A percentile compares a stretch with the other conserved stretches of the same genome.
phyloP scores from a whole-genome alignment of 192 early-diverging fungal species.

The Podochytrium sp. region DNA sequence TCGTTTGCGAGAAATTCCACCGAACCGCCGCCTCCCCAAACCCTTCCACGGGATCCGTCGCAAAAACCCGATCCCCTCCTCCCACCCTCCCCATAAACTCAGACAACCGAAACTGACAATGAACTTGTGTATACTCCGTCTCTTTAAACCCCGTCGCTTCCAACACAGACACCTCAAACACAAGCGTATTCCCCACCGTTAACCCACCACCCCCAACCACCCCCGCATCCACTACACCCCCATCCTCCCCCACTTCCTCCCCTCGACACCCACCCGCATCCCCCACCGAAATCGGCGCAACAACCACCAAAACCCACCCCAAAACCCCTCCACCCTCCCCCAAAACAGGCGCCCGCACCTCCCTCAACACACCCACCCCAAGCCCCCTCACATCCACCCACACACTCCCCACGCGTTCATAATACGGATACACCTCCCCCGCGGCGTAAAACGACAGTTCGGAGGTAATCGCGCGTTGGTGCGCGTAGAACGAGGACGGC shows the following conservation, averaged over 20 bases:
- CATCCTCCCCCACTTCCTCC: not conserved
- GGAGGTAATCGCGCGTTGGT: conserved; percentile 12
- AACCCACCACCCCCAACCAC: conserved; percentile 31
- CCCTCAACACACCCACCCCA: conserved; percentile 13
- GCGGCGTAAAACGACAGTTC: conserved; percentile 24
- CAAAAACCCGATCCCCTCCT: conserved; percentile 46
- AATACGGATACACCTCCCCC: not conserved
- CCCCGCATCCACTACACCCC: not conserved
- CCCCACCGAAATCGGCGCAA: conserved; percentile 27
- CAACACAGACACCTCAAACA: conserved; percentile 69
- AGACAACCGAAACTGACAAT: conserved; percentile 71
- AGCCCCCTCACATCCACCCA: conserved; percentile 11
- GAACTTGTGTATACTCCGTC: conserved; percentile 67
- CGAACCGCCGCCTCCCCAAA: conserved; percentile 56
- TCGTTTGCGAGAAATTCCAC: conserved; percentile 54
- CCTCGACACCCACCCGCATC: not conserved
- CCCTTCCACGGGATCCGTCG: conserved; percentile 60
- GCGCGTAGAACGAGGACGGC: conserved; percentile 24
- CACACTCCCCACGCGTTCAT: conserved; percentile 10
- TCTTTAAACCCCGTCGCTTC: conserved; percentile 64
- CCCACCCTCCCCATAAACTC: conserved; percentile 57
- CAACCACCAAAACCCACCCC: conserved; percentile 27
- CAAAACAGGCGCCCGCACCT: conserved; percentile 26
- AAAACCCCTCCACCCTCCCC: not conserved
- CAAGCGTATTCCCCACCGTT: conserved; percentile 49